These are phyloP conservation scores for Alternaria brassicae DNA, from an alignment of 2,329 filamentous ascomycete genomes.

Conservation along the genomic window DNA sequence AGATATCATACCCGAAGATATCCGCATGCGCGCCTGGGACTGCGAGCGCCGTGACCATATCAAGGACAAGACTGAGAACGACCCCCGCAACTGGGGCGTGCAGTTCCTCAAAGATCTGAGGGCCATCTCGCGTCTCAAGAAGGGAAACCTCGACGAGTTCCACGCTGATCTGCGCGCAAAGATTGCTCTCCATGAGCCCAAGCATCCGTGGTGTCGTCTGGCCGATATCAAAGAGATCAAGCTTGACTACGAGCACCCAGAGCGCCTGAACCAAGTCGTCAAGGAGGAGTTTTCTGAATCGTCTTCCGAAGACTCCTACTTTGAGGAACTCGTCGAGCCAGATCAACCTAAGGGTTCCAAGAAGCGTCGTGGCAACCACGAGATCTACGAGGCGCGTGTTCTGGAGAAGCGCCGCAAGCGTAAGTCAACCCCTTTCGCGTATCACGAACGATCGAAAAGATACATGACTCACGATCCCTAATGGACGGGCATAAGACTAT, in stretches of 20 bases:
- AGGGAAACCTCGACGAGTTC: conserved; percentile 34
- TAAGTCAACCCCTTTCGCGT: conserved; percentile 13
- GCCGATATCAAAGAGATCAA: conserved; percentile 43
- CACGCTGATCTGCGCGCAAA: conserved; percentile 37
- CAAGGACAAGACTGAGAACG: conserved; percentile 42
- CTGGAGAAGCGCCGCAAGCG: conserved; percentile 36
- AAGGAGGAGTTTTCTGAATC: conserved; percentile 23
- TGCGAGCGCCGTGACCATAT: conserved; percentile 46
- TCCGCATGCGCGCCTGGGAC: conserved; percentile 49
- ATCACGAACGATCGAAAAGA: neutral
- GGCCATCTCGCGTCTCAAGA: conserved; percentile 41
- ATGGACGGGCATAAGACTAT: neutral
- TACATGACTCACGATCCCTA: too few relatives aligned
- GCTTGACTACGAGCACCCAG: conserved; percentile 38
- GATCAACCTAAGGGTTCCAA: conserved; percentile 30
- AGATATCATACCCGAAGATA: conserved; percentile 45
- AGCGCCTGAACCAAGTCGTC: conserved; percentile 14
- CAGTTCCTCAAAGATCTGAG: conserved; percentile 47
- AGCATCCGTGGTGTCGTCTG: conserved; percentile 43
- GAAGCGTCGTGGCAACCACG: conserved; percentile 28
- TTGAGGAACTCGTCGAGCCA: conserved; percentile 40
- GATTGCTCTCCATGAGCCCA: conserved; percentile 32
- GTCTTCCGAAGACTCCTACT: conserved; percentile 38
- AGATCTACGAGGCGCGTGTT: conserved; percentile 41
- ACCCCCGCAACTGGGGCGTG: conserved; percentile 48